phyloP scores from a whole-genome alignment of 83 land plant species.

The Picea mariana region DNA sequence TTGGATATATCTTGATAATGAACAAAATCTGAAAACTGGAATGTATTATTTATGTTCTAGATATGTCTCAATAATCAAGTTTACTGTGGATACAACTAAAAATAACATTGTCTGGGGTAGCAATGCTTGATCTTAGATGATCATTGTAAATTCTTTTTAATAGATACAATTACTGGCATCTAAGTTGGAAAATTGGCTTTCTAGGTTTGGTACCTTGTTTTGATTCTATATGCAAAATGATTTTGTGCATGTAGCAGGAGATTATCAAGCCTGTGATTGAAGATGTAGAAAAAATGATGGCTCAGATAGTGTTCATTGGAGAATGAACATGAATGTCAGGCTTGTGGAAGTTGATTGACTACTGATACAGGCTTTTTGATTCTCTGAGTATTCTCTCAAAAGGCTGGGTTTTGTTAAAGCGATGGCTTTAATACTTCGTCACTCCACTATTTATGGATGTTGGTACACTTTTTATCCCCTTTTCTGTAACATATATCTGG shows the following conservation, averaged over 20 bases:
- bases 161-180: background rate
- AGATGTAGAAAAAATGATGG: constrained; percentile 18
- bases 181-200: background rate
- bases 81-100: constrained; percentile 36
- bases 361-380: background rate
- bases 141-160: background rate
- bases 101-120: background rate
- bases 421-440: background rate
- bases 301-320: constrained; percentile 35
- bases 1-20: background rate
- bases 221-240: background rate
- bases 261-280: background rate
- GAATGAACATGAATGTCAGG: constrained; percentile 27
- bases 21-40: constrained; percentile 40
- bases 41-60: constrained; percentile 46
- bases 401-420: background rate
- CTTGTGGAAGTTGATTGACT: constrained; percentile 26
- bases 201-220: background rate
- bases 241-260: constrained; percentile 10
- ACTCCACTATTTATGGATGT: background rate
- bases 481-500: background rate
- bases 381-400: background rate
- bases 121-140: background rate
- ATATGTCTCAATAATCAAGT: constrained; percentile 44
- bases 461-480: background rate